Base-by-base conservation (phyloP, 257 asterid species). In the Lantana camara region DNA sequence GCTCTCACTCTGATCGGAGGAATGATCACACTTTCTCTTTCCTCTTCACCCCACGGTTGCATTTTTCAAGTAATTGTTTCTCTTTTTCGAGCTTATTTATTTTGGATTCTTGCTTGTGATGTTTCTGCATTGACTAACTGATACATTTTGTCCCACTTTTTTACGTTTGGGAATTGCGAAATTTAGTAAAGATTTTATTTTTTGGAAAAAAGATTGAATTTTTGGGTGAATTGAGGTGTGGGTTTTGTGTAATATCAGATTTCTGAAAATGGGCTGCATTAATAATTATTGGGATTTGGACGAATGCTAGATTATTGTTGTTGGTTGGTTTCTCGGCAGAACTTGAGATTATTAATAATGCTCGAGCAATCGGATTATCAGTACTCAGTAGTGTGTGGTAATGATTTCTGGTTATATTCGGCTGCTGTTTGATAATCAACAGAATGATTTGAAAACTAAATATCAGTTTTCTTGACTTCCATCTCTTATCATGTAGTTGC, bases 41-140 rank as follows among this genome's bases (percentile, higher is more conserved):
- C 47, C 63, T 50, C 68, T 56, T 52, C 48, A 42, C 67, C 9
- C 53, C 57, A 24, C 67, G 42, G 3, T 52, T 22, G 47, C 64
- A 45, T 46, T 57, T 50, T 13, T 69, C 85, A 49, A 76, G 82
- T 80, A 80, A 75, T 19, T 50, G 3, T 47, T 37, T 8, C 58
- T n/a, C 1, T 44, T 57, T 41, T 40, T 15, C 8, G 19, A 11
- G 5, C 53, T 16, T 12, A 41, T 17, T 50, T 40, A 60, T 9
- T 7, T 14, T 44, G 27, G 24, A 30, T 24, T 35, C 44, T 21
- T 12, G 30, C 4, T 10, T 44, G 27, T 48, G 17, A 21, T 32
- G 38, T 42, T 60, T 11, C 41, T 23, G 34, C 27, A 42, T 4
- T 37, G 37, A 5, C 44, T 37, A n/a, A 10, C 44, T 6, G 9